Evolutionary conservation across 2,329 filamentous ascomycete genomes (phyloP).

Genomic region (Stachybotrys chlorohalonatus): DNA sequence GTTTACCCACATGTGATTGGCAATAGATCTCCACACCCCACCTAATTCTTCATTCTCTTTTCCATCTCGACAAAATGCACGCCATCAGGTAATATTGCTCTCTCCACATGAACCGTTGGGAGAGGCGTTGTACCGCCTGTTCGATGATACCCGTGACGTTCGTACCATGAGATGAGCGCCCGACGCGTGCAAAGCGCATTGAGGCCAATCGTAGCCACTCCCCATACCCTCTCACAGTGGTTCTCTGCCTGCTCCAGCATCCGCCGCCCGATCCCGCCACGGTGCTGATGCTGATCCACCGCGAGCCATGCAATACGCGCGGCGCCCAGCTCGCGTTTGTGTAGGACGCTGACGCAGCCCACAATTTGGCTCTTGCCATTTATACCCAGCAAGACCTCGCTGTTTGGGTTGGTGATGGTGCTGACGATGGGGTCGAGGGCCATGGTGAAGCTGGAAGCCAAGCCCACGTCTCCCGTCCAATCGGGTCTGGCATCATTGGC

Average conservation of each 20-base stretch:
- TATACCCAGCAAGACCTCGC: constrained; percentile 19
- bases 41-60: constrained; percentile 14
- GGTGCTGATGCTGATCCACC: constrained; percentile 20
- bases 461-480: constrained; percentile 30
- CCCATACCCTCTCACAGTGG: constrained; percentile 18
- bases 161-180: constrained; percentile 25
- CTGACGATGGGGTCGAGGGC: constrained; percentile 57
- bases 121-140: constrained; percentile 24
- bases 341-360: constrained; percentile 16
- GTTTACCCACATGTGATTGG: too few species aligned
- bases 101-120: constrained; percentile 12
- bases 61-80: constrained; percentile 25
- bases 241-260: constrained; percentile 21
- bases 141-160: constrained; percentile 19
- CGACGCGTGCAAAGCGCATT: constrained; percentile 23
- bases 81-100: constrained; percentile 13
- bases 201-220: constrained; percentile 16
- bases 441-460: constrained; percentile 63
- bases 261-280: constrained; percentile 21
- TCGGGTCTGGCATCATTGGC: constrained; percentile 23
- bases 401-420: constrained; percentile 23
- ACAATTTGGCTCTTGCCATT: constrained; percentile 10
- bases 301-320: constrained; percentile 25
- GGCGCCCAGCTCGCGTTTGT: constrained; percentile 10
- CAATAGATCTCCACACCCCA: too few species aligned